Evolutionary conservation across 169 alveolate genomes (phyloP).

Genomic region (Cyclospora cayetanensis): DNA sequence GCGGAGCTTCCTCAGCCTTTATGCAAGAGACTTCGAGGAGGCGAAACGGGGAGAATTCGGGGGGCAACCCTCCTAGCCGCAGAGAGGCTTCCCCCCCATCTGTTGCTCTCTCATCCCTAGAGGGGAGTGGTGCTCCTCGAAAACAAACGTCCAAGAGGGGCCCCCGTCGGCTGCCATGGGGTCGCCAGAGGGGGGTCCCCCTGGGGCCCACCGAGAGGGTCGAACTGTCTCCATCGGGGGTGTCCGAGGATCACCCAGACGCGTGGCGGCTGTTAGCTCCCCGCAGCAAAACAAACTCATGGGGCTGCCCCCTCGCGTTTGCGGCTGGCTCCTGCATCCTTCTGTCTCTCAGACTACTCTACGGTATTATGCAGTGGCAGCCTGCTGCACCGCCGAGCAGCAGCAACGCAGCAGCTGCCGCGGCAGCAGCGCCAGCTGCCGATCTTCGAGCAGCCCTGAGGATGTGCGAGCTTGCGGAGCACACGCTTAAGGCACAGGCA

Average conservation of each 20-base stretch:
- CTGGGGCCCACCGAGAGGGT: not conserved
- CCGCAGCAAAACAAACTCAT: conserved; percentile 25
- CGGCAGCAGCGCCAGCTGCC: not conserved
- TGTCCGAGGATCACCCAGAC: not conserved
- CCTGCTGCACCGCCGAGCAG: conserved; percentile 38
- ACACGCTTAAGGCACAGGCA: not conserved
- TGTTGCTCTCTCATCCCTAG: not conserved
- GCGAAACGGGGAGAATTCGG: not conserved
- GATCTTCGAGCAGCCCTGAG: not conserved
- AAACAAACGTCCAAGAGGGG: conserved; percentile 4
- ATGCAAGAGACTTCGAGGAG: not conserved
- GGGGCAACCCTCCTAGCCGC: not conserved
- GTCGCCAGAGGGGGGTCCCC: not conserved
- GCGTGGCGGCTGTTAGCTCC: conserved; percentile 35
- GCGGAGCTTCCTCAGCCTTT: not conserved
- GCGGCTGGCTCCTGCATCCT: conserved; percentile 25
- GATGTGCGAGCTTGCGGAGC: not conserved
- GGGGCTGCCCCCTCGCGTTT: conserved; percentile 20
- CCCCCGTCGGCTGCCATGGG: conserved; percentile 35
- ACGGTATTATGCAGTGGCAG: conserved; percentile 34
- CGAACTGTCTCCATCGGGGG: conserved; percentile 12
- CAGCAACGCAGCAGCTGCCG: not conserved
- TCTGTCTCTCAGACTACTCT: conserved; percentile 16
- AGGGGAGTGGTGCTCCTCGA: not conserved
- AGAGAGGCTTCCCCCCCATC: not conserved